Evolutionary conservation across 768 basidiomycete species (phyloP).

Genomic region (Pisolithus orientalis): DNA sequence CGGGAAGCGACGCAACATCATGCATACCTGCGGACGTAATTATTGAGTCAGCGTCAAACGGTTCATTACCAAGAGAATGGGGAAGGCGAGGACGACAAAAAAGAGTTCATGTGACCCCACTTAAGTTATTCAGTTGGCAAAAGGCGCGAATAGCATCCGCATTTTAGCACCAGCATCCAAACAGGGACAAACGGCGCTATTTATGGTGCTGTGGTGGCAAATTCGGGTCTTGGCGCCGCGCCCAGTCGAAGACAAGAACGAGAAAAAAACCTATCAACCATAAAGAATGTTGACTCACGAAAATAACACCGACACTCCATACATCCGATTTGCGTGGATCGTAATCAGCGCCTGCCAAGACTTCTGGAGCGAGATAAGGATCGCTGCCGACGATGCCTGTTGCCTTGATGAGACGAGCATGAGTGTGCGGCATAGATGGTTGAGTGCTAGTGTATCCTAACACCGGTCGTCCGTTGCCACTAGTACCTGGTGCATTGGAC

Average conservation of each 20-base stretch:
- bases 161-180: too few species aligned
- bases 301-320: slow-evolving; percentile 97
- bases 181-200: too few species aligned
- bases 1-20: slow-evolving; percentile 94
- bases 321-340: slow-evolving; percentile 98
- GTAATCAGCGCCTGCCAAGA: slow-evolving; percentile 71
- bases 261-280: neutral
- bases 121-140: neutral
- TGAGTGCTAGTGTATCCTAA: slow-evolving; percentile 15
- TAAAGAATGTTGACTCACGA: slow-evolving; percentile 44
- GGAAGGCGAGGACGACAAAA: neutral
- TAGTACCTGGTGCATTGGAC: neutral
- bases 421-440: slow-evolving; percentile 35
- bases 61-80: neutral
- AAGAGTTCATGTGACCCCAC: neutral
- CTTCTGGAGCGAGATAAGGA: slow-evolving; percentile 97
- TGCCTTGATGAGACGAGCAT: slow-evolving; percentile 46
- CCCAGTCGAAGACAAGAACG: neutral
- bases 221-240: neutral
- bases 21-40: slow-evolving; percentile 46
- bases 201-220: too few species aligned
- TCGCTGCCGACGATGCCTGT: slow-evolving; percentile 94
- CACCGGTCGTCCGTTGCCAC: slow-evolving; percentile 3
- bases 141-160: too few species aligned
- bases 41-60: neutral